Evolutionary conservation across 768 basidiomycete species (phyloP), one percentile per base, ranked within the genome.

Genomic region (Scleroderma citrinum): DNA sequence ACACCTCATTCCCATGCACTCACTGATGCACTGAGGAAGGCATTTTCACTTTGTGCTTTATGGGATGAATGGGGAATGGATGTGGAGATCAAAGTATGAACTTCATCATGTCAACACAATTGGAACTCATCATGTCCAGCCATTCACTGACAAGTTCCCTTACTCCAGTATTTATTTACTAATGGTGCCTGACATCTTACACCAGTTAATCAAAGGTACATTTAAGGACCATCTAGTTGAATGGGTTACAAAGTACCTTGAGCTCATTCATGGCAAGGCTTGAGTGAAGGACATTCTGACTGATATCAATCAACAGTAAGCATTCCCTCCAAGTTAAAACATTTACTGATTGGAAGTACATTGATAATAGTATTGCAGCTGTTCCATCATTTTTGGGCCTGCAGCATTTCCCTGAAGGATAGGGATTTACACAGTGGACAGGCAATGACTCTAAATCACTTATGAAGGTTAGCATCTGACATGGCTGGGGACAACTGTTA

Each of bases 201-300:
- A 74, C 50, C 70, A 73, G 52, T 20, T 74, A 2, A 71, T 73
- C 56, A 73, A 73, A 49, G 70, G 71, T 7, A 62, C 59, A 0
- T 74, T 73, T 56, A 73, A 72, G 47, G 71, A 72, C 43, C 71
- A 73, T 48, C 52, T 73, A 7, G 70, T 73, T 1, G 45, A 45
- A 8, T 74, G 72, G 72, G 59, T 68, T 0, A 42, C 46, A 1
- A 52, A 65, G 5, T 73, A 71, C 47, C 47, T 76, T 2, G 11
- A 42, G 1, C 2, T 46, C 0, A 32, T 23, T 2, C 50, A 69
- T 51, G 50, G 54, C 0, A 48, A 59, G 17, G 44, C 48, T 3
- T 14, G 36, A 7, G 68, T 59, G 1, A 46, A 58, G 26, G 46
- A 30, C 2, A 69, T 72, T 7, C 43, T 71, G 21, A 64, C 59